phyloP scores from a whole-genome alignment of 768 basidiomycete species.

The Russula abietina region DNA sequence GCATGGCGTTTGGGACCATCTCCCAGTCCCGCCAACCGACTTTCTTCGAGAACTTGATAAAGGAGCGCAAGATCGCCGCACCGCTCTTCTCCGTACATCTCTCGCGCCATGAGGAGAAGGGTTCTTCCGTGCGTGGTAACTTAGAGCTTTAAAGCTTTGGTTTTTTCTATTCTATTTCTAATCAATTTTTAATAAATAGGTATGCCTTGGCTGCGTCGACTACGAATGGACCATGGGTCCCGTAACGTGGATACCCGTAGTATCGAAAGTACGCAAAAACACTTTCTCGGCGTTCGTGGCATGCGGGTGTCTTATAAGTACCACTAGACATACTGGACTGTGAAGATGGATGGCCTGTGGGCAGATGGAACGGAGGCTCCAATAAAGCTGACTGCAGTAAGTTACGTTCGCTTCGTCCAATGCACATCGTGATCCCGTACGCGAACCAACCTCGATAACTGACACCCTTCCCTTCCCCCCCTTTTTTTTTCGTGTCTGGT shows the following conservation, averaged over 20 bases:
- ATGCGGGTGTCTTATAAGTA: neutral
- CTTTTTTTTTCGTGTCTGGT: neutral
- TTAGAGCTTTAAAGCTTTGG: too few species aligned
- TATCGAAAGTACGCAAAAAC: constrained; percentile 29
- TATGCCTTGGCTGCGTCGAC: constrained; percentile 43
- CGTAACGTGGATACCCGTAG: constrained; percentile 37
- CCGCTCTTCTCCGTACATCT: constrained; percentile 58
- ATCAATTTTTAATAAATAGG: constrained; percentile 21
- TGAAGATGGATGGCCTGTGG: constrained; percentile 42
- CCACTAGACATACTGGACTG: constrained; percentile 54
- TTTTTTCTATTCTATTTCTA: too few species aligned
- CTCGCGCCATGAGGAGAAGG: constrained; percentile 35
- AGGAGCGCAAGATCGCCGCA: constrained; percentile 34
- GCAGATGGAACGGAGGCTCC: constrained; percentile 29
- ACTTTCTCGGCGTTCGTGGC: neutral
- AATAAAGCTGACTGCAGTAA: constrained; percentile 36
- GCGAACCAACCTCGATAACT: neutral
- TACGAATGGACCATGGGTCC: constrained; percentile 33
- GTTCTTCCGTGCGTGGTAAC: constrained; percentile 44
- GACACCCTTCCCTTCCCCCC: too few species aligned
- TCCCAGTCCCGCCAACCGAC: constrained; percentile 42
- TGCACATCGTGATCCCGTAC: too few species aligned
- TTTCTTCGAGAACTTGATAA: constrained; percentile 59
- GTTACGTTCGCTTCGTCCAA: neutral
- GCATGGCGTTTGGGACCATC: constrained; percentile 57